phyloP scores from a whole-genome alignment of 805 yeast genomes.

The Tetrapisispora phaffii region DNA sequence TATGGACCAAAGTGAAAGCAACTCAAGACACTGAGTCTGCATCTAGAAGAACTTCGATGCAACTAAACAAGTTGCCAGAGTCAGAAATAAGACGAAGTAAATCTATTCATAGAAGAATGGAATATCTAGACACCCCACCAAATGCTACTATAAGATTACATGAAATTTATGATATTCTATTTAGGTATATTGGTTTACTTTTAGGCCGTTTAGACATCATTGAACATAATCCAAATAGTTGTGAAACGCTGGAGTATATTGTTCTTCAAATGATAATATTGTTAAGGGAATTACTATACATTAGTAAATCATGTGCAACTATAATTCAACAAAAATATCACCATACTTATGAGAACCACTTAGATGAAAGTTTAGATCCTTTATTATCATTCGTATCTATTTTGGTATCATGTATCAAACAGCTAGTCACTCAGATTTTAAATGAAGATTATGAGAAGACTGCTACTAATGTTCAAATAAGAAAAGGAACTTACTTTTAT shows the following conservation, averaged over 20 bases:
- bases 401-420: slow-evolving; percentile 53
- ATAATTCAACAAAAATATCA: slow-evolving; percentile 26
- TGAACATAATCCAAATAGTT: slow-evolving; percentile 62
- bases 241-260: slow-evolving; percentile 54
- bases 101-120: slow-evolving; percentile 21
- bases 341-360: slow-evolving; percentile 21
- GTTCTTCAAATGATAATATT: slow-evolving; percentile 60
- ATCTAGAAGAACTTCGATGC: neutral
- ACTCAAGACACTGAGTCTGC: slow-evolving; percentile 12
- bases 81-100: neutral
- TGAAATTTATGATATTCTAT: slow-evolving; percentile 51
- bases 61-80: neutral
- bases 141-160: slow-evolving; percentile 50
- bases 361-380: slow-evolving; percentile 43
- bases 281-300: slow-evolving; percentile 51
- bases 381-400: slow-evolving; percentile 53
- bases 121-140: slow-evolving; percentile 46
- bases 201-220: slow-evolving; percentile 71
- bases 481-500: slow-evolving; percentile 38
- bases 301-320: slow-evolving; percentile 41
- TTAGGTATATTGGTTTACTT: slow-evolving; percentile 53
- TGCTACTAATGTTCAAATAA: slow-evolving; percentile 12
- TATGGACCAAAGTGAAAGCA: slow-evolving; percentile 62
- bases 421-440: slow-evolving; percentile 47
- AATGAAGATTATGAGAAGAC: slow-evolving; percentile 29